These are phyloP conservation scores for Trichoderma atrobrunneum DNA, from an alignment of 2,329 filamentous ascomycete genomes.

Conservation along the genomic window DNA sequence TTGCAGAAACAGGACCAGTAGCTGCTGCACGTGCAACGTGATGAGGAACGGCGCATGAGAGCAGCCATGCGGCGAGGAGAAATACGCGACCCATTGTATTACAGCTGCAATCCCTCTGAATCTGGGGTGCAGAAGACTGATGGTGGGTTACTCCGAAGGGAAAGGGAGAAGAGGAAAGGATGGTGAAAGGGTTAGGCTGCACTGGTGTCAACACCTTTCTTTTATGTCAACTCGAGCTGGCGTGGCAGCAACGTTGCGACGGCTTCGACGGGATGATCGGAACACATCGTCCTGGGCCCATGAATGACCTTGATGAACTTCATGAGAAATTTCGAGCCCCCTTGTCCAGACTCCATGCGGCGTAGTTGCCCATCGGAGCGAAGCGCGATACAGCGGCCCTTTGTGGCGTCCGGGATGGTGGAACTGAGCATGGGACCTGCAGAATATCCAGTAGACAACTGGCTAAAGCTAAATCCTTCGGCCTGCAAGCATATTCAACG, in stretches of 20 bases:
- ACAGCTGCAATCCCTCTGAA: neutral
- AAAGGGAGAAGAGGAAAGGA: neutral
- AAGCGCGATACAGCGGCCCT: neutral
- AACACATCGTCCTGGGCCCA: neutral
- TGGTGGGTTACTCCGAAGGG: neutral
- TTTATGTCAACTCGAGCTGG: neutral
- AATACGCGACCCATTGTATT: constrained; percentile 2
- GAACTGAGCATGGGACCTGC: neutral
- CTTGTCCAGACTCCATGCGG: neutral
- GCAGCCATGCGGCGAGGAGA: neutral
- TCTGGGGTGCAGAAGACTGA: neutral
- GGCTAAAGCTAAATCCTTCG: neutral
- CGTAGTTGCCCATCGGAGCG: neutral
- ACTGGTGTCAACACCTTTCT: neutral
- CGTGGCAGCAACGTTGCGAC: neutral
- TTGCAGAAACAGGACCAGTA: constrained; percentile 3
- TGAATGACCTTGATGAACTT: constrained; percentile 4
- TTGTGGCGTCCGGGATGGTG: neutral
- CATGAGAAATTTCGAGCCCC: neutral
- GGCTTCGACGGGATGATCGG: neutral
- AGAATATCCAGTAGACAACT: neutral
- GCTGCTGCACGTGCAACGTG: neutral
- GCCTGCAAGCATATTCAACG: neutral
- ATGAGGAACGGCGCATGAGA: neutral
- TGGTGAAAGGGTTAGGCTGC: constrained; percentile 2